phyloP scores from a whole-genome alignment of 768 basidiomycete genomes.

The Chlorophyllum brunneum region DNA sequence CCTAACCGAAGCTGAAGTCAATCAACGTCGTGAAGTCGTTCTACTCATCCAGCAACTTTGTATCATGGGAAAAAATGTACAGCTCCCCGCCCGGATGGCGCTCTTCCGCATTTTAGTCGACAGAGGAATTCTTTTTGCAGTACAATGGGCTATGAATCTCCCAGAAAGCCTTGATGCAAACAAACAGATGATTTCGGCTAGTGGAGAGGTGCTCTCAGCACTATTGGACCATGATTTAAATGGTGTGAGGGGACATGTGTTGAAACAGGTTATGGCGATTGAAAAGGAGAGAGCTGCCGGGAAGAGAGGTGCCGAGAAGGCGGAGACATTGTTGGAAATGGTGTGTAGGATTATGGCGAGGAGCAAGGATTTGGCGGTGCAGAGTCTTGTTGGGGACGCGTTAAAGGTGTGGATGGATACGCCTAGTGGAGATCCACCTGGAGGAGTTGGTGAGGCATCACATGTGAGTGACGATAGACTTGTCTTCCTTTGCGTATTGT shows the following conservation, averaged over 20 bases:
- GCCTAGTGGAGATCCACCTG: slow-evolving; percentile 38
- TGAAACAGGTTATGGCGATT: slow-evolving; percentile 75
- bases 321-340: slow-evolving; percentile 72
- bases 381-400: slow-evolving; percentile 88
- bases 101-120: slow-evolving; percentile 88
- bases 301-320: slow-evolving; percentile 56
- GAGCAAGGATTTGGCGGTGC: slow-evolving; percentile 80
- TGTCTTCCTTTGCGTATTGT: slow-evolving; percentile 6
- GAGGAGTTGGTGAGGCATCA: slow-evolving; percentile 26
- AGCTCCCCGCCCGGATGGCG: slow-evolving; percentile 77
- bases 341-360: slow-evolving; percentile 74
- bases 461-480: slow-evolving; percentile 22
- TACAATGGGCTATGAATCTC: slow-evolving; percentile 87
- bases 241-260: slow-evolving; percentile 79
- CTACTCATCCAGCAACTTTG: slow-evolving; percentile 89
- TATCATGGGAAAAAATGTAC: slow-evolving; percentile 95
- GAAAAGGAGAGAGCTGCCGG: slow-evolving; percentile 58
- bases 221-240: slow-evolving; percentile 89
- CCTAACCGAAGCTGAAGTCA: slow-evolving; percentile 50
- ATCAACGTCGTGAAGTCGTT: slow-evolving; percentile 71
- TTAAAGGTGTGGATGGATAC: slow-evolving; percentile 81
- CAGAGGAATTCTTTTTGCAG: slow-evolving; percentile 82
- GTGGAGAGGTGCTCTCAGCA: slow-evolving; percentile 80
- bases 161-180: slow-evolving; percentile 49
- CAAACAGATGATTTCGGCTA: slow-evolving; percentile 69